phyloP scores from a whole-genome alignment of 352 stramenopile genomes.

The Pythium monospermum region DNA sequence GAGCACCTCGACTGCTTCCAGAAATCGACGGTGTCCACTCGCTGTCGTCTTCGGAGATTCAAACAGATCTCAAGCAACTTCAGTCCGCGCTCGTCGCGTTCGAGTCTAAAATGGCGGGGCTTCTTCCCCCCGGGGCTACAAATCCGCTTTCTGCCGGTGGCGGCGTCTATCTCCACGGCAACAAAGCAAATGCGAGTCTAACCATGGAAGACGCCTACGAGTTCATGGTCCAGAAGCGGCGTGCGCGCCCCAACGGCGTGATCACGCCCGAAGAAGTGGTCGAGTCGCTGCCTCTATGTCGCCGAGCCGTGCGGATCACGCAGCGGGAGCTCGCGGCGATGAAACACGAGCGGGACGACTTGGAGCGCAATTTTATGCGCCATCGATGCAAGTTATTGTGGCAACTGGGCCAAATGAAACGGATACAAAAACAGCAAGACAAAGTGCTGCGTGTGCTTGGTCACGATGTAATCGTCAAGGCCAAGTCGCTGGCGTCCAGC shows the following conservation, averaged over 20 bases:
- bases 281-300: slow-evolving; percentile 55
- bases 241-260: slow-evolving; percentile 35
- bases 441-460: slow-evolving; percentile 43
- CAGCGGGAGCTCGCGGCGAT: slow-evolving; percentile 63
- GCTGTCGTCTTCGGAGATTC: slow-evolving; percentile 42
- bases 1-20: slow-evolving; percentile 40
- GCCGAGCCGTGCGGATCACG: slow-evolving; percentile 67
- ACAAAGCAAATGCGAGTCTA: slow-evolving; percentile 9
- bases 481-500: slow-evolving; percentile 59
- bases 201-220: slow-evolving; percentile 25
- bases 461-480: slow-evolving; percentile 40
- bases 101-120: slow-evolving; percentile 28
- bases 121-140: slow-evolving; percentile 12
- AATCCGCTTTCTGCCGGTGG: slow-evolving; percentile 4
- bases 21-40: slow-evolving; percentile 53
- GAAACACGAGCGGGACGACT: slow-evolving; percentile 66
- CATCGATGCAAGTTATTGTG: slow-evolving; percentile 57
- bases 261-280: slow-evolving; percentile 72
- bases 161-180: slow-evolving; percentile 19
- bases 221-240: slow-evolving; percentile 31
- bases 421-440: slow-evolving; percentile 67
- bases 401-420: slow-evolving; percentile 62
- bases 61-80: slow-evolving; percentile 55
- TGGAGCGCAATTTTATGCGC: slow-evolving; percentile 70
- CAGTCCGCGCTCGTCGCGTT: slow-evolving; percentile 42